Base-by-base conservation (phyloP, 1,284 basidiomycete species). In the Pseudozyma sp. region DNA sequence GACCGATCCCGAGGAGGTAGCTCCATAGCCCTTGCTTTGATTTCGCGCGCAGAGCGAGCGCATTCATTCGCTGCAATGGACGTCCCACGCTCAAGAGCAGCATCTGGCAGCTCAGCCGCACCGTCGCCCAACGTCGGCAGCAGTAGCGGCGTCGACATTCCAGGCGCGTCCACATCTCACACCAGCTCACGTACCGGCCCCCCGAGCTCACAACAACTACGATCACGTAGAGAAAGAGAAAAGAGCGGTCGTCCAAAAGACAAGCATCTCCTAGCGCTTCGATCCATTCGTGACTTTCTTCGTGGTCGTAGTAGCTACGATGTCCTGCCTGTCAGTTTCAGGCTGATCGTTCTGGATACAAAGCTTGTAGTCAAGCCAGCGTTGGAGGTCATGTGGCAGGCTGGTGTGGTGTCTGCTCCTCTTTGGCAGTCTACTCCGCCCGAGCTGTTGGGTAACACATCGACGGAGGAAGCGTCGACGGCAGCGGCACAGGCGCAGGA, bases 271-370 rank as follows among this genome's bases (percentile, higher is more conserved):
- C 64, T 77, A 25, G 93, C 93, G 3, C 87, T 98, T 65, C 87
- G 89, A 61, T 88, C 90, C 48, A 93, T 97, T 76, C 90, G 95
- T 53, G 87, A 88, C 59, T 93, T 95, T 86, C 90, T 98, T 85
- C 92, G 90, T 81, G 90, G 91, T 61, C 89, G 93, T 71, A 93
- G 91, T 42, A 91, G 91, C 71, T 98, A 98, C 87, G 95, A 98
- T 86, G 94, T 95, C 31, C 95, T 97, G 78, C 95, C 95, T 16
- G 93, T 97, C 86, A 93, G 92, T 86, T 99, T 96, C 86, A 89
- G 97, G 75, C 89, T 99, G 78, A 97, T 99, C 83, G 94, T 98
- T 18, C 90, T 99, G 58, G 97, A 99, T 86, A 84, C 81, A 9
- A 79, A 83, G 48, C 77, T 85, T 25, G 79, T 82, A 6, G 79